Conservation (phyloP, 192 early-diverging fungal species). For the Umbelopsis sp. region DNA sequence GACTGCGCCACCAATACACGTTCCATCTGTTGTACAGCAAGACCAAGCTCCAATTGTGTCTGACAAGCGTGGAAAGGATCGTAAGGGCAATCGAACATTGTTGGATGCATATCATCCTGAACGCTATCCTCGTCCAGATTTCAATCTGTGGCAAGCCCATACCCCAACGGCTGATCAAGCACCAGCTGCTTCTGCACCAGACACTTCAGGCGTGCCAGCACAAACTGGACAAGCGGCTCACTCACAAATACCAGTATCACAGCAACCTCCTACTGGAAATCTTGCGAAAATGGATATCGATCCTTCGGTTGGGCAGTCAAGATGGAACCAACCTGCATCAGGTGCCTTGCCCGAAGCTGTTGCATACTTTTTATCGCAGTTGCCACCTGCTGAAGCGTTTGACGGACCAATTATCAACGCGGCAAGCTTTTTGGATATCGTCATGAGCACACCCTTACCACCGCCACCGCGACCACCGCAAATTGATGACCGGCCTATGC, state of each 20-base stretch:
- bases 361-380: constrained; percentile 47
- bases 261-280: constrained; percentile 41
- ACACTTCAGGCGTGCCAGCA: neutral
- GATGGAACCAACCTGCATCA: constrained; percentile 40
- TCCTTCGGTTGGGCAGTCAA: constrained; percentile 2
- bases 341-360: constrained; percentile 48
- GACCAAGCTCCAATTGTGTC: neutral
- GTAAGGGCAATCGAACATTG: constrained; percentile 21
- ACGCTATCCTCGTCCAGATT: constrained; percentile 73
- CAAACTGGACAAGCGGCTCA: constrained; percentile 41
- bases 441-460: constrained; percentile 46
- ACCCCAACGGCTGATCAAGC: constrained; percentile 46
- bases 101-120: constrained; percentile 69
- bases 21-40: neutral
- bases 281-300: constrained; percentile 22
- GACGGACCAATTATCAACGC: constrained; percentile 49
- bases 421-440: constrained; percentile 45
- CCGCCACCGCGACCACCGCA: constrained; percentile 29
- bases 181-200: constrained; percentile 3
- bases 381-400: constrained; percentile 47
- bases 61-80: constrained; percentile 20
- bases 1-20: constrained; percentile 6
- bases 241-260: constrained; percentile 42
- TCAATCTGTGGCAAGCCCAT: constrained; percentile 69
- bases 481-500: constrained; percentile 23